Evolutionary conservation across 2,329 filamentous ascomycete genomes (phyloP).

Genomic region (Tympanopsis confertula): DNA sequence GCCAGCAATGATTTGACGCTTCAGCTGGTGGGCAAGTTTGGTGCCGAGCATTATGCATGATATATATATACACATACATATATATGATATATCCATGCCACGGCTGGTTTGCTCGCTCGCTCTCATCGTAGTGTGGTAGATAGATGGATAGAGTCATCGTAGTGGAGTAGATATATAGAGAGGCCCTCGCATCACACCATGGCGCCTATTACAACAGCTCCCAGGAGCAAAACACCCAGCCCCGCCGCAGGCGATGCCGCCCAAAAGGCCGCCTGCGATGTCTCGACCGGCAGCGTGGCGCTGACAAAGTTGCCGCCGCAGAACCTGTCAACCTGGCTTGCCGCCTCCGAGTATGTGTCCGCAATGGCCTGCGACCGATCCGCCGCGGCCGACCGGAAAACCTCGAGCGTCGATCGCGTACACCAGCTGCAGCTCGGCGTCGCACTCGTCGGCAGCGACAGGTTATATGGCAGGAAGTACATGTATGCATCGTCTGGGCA

Average conservation of each 20-base stretch:
- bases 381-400: constrained; percentile 61
- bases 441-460: constrained; percentile 51
- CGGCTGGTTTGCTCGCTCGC: too few species aligned
- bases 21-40: constrained; percentile 2
- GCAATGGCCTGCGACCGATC: constrained; percentile 57
- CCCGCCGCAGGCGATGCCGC: too few species aligned
- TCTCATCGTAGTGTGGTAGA: too few species aligned
- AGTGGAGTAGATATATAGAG: too few species aligned
- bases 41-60: constrained; percentile 3
- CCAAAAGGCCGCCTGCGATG: neutral
- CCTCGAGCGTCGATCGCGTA: constrained; percentile 67
- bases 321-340: constrained; percentile 58
- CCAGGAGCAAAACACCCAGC: too few species aligned
- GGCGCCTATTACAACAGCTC: too few species aligned
- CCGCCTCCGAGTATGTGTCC: constrained; percentile 59
- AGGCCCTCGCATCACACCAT: too few species aligned
- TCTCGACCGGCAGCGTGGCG: constrained; percentile 30
- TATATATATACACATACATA: too few species aligned
- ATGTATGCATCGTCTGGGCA: constrained; percentile 65
- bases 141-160: too few species aligned
- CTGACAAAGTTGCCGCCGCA: constrained; percentile 50
- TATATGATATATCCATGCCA: too few species aligned
- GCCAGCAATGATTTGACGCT: constrained; percentile 3
- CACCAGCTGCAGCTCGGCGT: constrained; percentile 69
- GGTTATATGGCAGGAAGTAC: constrained; percentile 77